Conservation (phyloP, 148 eudicot genomes). For the Diospyros lotus region DNA sequence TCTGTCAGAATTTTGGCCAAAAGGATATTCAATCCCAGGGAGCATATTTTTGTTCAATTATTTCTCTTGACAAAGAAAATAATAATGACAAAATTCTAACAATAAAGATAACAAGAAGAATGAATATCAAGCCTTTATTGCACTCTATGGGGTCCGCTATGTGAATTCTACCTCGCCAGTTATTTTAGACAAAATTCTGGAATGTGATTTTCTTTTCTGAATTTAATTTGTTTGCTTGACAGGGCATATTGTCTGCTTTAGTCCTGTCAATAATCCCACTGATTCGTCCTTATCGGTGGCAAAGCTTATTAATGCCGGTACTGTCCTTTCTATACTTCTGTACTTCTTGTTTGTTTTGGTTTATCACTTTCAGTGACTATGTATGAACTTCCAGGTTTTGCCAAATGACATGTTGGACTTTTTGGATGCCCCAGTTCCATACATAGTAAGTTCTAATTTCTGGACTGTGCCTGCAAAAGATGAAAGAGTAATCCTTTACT, state of each 20-base stretch:
- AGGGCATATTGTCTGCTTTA: slow-evolving; percentile 84
- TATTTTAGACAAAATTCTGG: neutral
- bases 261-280: slow-evolving; percentile 81
- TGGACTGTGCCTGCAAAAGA: neutral
- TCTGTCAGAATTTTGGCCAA: too few relatives aligned
- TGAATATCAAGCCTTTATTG: too few relatives aligned
- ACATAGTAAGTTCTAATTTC: slow-evolving; percentile 57
- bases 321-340: neutral
- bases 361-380: neutral
- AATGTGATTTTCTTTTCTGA: neutral
- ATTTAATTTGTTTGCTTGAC: slow-evolving; percentile 17
- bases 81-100: neutral
- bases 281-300: slow-evolving; percentile 97
- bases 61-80: neutral
- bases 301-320: slow-evolving; percentile 96
- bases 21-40: too few relatives aligned
- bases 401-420: slow-evolving; percentile 98
- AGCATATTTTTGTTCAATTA: too few relatives aligned
- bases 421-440: slow-evolving; percentile 97
- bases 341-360: neutral
- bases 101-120: too few relatives aligned
- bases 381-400: slow-evolving; percentile 52
- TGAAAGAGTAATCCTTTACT: neutral
- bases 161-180: too few relatives aligned
- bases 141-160: too few relatives aligned